Conservation (phyloP, 306 rosid species). For the Delonix regia region DNA sequence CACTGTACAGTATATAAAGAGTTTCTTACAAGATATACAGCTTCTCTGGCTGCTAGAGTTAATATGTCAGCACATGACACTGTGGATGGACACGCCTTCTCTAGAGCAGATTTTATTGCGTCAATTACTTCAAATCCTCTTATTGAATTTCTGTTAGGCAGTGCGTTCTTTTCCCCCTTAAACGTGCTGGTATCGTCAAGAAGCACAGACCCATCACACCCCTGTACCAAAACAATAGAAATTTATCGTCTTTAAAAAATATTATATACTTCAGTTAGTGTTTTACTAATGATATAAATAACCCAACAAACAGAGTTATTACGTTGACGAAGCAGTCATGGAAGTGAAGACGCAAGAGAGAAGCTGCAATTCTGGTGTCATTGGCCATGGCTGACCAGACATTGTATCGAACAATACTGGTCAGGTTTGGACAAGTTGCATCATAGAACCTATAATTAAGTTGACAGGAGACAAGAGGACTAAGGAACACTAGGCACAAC, state of each 20-base stretch:
- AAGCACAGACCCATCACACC: conserved; percentile 82
- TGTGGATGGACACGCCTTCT: conserved; percentile 76
- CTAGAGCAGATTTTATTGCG: conserved; percentile 67
- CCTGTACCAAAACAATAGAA: conserved; percentile 42
- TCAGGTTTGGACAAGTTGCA: conserved; percentile 65
- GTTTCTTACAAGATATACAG: conserved; percentile 72
- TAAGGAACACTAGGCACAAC: conserved; percentile 54
- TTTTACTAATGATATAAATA: background rate
- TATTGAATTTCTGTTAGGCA: conserved; percentile 62
- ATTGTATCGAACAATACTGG: conserved; percentile 53
- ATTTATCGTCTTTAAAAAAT: no score
- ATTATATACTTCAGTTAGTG: background rate
- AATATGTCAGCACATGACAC: conserved; percentile 89
- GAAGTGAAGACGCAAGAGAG: conserved; percentile 94
- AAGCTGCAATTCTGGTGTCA: conserved; percentile 86
- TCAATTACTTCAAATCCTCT: conserved; percentile 92
- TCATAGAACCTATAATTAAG: conserved; percentile 75
- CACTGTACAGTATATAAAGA: no score
- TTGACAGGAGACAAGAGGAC: conserved; percentile 58
- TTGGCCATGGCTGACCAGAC: conserved; percentile 70
- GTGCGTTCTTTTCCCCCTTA: conserved; percentile 82
- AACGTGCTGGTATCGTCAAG: conserved; percentile 75
- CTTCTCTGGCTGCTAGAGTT: conserved; percentile 81
- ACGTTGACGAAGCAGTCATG: conserved; percentile 89
- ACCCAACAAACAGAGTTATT: conserved; percentile 17